Evolutionary conservation across 2,329 filamentous ascomycete genomes (phyloP).

Genomic region (Drechslerella coelobrocha): DNA sequence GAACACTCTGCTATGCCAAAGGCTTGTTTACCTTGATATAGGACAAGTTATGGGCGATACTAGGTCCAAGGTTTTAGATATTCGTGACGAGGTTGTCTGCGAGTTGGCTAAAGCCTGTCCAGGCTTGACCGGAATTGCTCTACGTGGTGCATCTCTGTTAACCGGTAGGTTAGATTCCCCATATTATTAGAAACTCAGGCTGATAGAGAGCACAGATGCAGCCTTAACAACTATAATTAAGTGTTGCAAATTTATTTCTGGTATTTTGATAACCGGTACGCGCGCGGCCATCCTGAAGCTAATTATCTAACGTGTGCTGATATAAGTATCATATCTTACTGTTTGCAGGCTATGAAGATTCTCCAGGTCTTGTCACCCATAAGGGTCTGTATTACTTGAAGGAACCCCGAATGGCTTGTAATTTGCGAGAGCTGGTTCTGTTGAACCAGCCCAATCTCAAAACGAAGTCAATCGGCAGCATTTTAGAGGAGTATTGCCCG

Average conservation of each 20-base stretch:
- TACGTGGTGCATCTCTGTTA: background rate
- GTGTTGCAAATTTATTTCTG: background rate
- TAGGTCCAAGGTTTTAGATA: background rate
- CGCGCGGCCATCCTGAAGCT: too few relatives aligned
- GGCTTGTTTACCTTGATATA: background rate
- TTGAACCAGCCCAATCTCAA: background rate
- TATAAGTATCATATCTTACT: too few relatives aligned
- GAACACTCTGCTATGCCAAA: background rate
- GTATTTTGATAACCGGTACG: background rate
- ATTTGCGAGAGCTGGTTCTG: slow-evolving; percentile 9
- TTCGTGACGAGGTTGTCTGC: background rate
- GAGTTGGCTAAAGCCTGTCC: background rate
- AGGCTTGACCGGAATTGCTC: background rate
- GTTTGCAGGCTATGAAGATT: background rate
- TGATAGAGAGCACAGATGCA: background rate
- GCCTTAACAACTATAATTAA: background rate
- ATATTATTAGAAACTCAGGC: background rate
- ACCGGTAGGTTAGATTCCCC: background rate
- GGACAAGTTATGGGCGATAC: background rate
- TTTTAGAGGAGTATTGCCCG: background rate
- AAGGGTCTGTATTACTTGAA: background rate
- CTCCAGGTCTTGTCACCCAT: background rate
- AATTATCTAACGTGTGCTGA: too few relatives aligned
- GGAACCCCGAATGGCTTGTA: slow-evolving; percentile 5
- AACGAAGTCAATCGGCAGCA: background rate